Base-by-base conservation (phyloP, 1,284 basidiomycete genomes). In the Trametes pubescens region DNA sequence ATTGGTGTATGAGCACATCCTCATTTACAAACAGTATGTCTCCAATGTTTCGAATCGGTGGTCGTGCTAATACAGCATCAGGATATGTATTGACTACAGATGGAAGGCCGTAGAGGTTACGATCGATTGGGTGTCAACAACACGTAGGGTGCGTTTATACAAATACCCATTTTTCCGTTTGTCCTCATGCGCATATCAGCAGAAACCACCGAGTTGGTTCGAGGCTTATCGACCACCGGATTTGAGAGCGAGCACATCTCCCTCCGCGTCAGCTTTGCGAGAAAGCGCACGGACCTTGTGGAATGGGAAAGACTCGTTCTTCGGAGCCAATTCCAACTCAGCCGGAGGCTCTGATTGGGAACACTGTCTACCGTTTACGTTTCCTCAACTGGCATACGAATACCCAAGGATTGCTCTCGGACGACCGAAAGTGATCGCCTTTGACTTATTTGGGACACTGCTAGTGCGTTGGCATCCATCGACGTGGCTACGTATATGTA, bases 21-120 rank as follows among this genome's bases (percentile, higher is more conserved):
- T 51, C 16, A 26, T 51, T 2, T 51, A 51, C n/a, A 51, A 51
- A 9, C 24, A 51, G 48, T 51, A 34, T 16, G 48, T 51, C 48
- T 8, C 7, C 9, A 29, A n/a, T n/a, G n/a, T 29, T 16, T 2
- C 37, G 37, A 38, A 16, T 11, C 9, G 18, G 14, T 16, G 29
- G 10, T 24, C 18, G 8, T n/a, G 29, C 48, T 51, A 24, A 51
- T 32, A 35, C 7, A 7, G n/a, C 4, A 7, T 7, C 13, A 51
- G 49, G 32, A 35, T 51, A 9, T 51, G 29, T 22, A 51, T 34
- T 7, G 49, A 51, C 49, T 51, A 51, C n/a, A 35, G 49, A 13
- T 34, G 34, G 49, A 13, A 4, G 16, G 32, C 16, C 18, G 34
- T 51, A n/a, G 32, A 51, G 9, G 49, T 7, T n/a, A 35, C 34